phyloP scores from a whole-genome alignment of 495 filamentous ascomycete genomes.

The Penicilliopsis zonata region DNA sequence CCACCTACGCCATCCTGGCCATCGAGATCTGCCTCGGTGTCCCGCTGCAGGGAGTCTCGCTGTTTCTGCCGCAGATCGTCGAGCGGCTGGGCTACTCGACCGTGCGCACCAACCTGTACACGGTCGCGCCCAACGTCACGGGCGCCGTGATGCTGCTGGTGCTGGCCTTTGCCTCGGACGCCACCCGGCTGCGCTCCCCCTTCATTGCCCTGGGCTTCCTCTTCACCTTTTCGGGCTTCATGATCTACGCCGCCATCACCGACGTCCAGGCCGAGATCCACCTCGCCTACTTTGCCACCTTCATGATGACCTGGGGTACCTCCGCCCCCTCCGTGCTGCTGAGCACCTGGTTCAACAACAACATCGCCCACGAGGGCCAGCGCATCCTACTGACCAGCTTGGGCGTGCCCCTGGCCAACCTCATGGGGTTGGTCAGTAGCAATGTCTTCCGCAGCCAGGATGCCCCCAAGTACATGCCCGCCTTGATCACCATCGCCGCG shows the following conservation, averaged over 20 bases:
- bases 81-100: conserved; percentile 46
- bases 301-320: conserved; percentile 73
- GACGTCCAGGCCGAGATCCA: conserved; percentile 45
- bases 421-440: conserved; percentile 67
- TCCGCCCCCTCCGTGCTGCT: conserved; percentile 41
- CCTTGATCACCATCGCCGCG: conserved; percentile 58
- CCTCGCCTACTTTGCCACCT: conserved; percentile 64
- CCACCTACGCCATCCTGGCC: conserved; percentile 48
- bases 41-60: conserved; percentile 54
- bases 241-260: conserved; percentile 56
- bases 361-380: conserved; percentile 61
- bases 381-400: conserved; percentile 61
- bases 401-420: conserved; percentile 63
- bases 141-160: conserved; percentile 60
- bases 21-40: conserved; percentile 70
- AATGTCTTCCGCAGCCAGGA: conserved; percentile 66
- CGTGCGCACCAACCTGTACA: conserved; percentile 67
- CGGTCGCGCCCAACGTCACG: conserved; percentile 58
- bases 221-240: conserved; percentile 63
- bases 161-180: conserved; percentile 56
- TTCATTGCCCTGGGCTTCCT: conserved; percentile 64
- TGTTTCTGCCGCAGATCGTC: conserved; percentile 70
- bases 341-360: conserved; percentile 65
- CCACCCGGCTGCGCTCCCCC: conserved; percentile 52
- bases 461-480: conserved; percentile 62